Base-by-base conservation (phyloP, 176 grass and related monocot species). In the Zea luxurians region DNA sequence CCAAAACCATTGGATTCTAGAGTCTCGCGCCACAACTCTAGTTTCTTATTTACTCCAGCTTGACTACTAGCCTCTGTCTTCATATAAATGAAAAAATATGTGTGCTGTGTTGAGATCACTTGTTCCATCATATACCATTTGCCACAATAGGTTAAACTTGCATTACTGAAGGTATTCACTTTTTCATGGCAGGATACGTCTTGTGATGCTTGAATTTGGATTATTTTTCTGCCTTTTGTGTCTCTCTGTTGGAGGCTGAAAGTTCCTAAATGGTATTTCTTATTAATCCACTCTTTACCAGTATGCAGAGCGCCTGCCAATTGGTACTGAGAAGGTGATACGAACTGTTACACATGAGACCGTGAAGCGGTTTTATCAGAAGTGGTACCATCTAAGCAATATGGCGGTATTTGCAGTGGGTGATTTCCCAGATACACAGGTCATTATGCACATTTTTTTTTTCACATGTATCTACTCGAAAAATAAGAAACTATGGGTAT, bases 391-490 rank as follows among this genome's bases (percentile, higher is more conserved):
- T 79, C 86, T 99, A 78, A 88, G 90, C 83, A 99, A 95, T 64
- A 99, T 99, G 96, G 96, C 90, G 50, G 88, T 99, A 35, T 89
- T 99, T 79, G 92, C 92, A 78, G 92, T 99, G 68, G 96, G 96
- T 43, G 96, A 99, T 81, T 99, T 99, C 52, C 78, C 90, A 53
- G 92, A 99, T 74, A 80, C 90, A 34, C 86, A 91, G 90, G 96
- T 94, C 59, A 73, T 80, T 55, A 74, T 36, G n/a, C 83, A 57
- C 61, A n/a, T 48, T 7, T 79, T 70, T 70, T 70, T 27, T 27
- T 66, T 62, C 49, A 80, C 71, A 78, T n/a, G 8, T 27, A 61
- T 27, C 18, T 61, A 10, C 11, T 84, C 8, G 9, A 64, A n/a
- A 73, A 57, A 58, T 20, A 58, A 58, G 17, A 58, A 41, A 65